phyloP scores from a whole-genome alignment of 345 rosid species.

The Bretschneidera sinensis region DNA sequence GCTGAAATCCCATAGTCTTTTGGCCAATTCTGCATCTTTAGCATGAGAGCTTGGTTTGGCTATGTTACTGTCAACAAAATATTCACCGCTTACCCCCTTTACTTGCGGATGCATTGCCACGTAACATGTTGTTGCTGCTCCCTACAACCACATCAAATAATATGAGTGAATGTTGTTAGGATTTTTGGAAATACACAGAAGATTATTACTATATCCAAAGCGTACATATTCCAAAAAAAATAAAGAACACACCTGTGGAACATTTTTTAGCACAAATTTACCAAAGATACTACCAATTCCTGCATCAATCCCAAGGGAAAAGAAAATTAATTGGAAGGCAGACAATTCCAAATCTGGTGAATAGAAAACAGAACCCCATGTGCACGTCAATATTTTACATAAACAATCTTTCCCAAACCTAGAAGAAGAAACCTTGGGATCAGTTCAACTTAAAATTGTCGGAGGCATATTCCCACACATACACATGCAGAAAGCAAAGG shows the following conservation, averaged over 20 bases:
- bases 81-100: constrained; percentile 28
- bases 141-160: constrained; percentile 31
- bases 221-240: too few species aligned
- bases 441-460: too few species aligned
- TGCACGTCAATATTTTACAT: not conserved
- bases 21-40: constrained; percentile 27
- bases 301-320: constrained; percentile 19
- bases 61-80: constrained; percentile 34
- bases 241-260: constrained; percentile 31
- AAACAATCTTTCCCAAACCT: not conserved
- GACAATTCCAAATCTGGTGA: not conserved
- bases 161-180: too few species aligned
- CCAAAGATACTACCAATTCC: constrained; percentile 25
- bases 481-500: too few species aligned
- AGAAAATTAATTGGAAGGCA: not conserved
- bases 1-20: constrained; percentile 35
- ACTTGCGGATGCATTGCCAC: constrained; percentile 43
- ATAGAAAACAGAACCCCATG: not conserved
- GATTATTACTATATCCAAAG: too few species aligned
- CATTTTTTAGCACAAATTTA: constrained; percentile 33
- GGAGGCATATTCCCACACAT: too few species aligned
- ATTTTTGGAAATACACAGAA: too few species aligned
- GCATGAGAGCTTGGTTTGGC: constrained; percentile 25
- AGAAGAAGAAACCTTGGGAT: not conserved
- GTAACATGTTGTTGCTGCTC: constrained; percentile 54